Conservation (phyloP, 2,329 filamentous ascomycete genomes). For the Alternaria hordeiaustralica region DNA sequence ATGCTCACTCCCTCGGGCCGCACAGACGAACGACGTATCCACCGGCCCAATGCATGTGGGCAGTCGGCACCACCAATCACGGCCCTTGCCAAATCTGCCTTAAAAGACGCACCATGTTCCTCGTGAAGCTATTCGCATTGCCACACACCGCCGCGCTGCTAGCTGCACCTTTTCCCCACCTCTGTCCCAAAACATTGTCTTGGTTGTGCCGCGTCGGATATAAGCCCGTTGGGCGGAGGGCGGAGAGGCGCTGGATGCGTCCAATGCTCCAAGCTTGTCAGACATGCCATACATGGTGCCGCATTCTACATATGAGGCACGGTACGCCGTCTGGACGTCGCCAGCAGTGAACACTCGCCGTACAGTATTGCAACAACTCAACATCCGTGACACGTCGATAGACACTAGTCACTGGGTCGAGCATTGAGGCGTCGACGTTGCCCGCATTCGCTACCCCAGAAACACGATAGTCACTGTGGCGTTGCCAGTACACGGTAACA, state of each 20-base stretch:
- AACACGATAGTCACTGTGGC: background rate
- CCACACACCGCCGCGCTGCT: constrained; percentile 8
- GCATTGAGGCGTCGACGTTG: background rate
- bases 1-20: constrained; percentile 10
- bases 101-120: constrained; percentile 8
- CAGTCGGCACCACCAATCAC: constrained; percentile 6
- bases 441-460: constrained; percentile 2
- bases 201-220: background rate
- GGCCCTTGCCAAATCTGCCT: background rate
- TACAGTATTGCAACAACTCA: background rate
- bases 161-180: background rate
- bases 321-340: background rate
- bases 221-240: background rate
- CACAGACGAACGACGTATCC: constrained; percentile 7
- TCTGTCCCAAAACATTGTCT: background rate
- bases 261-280: background rate
- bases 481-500: background rate
- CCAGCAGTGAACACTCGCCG: background rate
- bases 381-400: background rate
- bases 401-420: background rate
- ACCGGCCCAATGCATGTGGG: constrained; percentile 2
- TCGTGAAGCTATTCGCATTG: constrained; percentile 5
- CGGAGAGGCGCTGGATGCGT: background rate
- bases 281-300: background rate
- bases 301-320: background rate